Evolutionary conservation across 768 basidiomycete genomes (phyloP), one percentile per base, ranked within the genome.

Genomic region (Collybia mongolica): DNA sequence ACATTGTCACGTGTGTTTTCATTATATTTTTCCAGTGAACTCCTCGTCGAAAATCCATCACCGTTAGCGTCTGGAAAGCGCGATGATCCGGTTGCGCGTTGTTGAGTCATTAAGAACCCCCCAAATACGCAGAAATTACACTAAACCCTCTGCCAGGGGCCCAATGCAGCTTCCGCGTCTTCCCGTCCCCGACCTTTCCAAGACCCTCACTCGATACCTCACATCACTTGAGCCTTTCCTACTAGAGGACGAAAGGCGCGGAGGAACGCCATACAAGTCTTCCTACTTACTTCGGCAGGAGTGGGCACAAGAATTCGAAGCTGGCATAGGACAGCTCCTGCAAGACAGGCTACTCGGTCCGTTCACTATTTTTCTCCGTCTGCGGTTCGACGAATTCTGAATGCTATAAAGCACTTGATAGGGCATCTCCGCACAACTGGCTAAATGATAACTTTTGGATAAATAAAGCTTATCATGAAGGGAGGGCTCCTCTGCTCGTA

Each of bases 361-460:
- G 77, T 70, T 32, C 32, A 44, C 51, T 52, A 29, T 22, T 22
- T 22, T 45, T 43, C 49, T 54, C 23, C 46, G 50, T 44, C 2
- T 35, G 36, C 23, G 39, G 39, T 17, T 47, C 52, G 14, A 50
- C 24, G 54, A 45, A 28, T 53, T 46, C 60, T 63, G 42, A 59
- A 54, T 56, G 59, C 57, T 18, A 59, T 54, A 44, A 65, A 86
- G 93, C 89, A 24, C 77, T 97, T 44, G 93, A 96, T 70, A 82
- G 76, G 56, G 70, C 74, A 1, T 94, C 93, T 6, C 91, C 93
- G 0, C 74, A 86, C 65, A 97, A 96, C 63, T 98, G 95, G 95
- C 79, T 98, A 9, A 82, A 95, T 55, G 94, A 98, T 64, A 93
- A 90, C 49, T 86, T 96, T 57, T 98, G 95, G 96, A 70, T 83